Evolutionary conservation across 768 basidiomycete species (phyloP).

Genomic region (Candolleomyces eurysporus): DNA sequence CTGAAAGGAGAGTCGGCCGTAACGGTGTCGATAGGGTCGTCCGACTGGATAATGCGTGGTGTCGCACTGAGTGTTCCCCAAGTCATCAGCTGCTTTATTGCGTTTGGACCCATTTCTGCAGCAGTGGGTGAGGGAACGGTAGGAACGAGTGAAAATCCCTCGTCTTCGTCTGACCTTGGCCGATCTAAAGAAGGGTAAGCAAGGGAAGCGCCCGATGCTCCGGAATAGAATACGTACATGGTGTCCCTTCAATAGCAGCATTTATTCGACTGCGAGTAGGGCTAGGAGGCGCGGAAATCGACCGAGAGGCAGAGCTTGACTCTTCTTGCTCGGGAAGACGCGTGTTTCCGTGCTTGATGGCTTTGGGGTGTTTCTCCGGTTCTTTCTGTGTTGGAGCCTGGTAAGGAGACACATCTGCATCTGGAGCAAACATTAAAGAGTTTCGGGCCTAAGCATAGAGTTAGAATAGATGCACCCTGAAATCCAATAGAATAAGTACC

Average conservation of each 20-base stretch:
- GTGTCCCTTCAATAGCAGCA: slow-evolving; percentile 90
- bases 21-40: slow-evolving; percentile 48
- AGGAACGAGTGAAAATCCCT: slow-evolving; percentile 75
- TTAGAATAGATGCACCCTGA: slow-evolving; percentile 1
- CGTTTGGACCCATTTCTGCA: slow-evolving; percentile 72
- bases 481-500: slow-evolving; percentile 30
- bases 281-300: slow-evolving; percentile 69
- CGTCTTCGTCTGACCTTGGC: slow-evolving; percentile 51
- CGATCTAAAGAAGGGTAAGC: slow-evolving; percentile 45
- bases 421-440: slow-evolving; percentile 92
- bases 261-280: slow-evolving; percentile 88
- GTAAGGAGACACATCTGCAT: slow-evolving; percentile 84
- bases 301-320: slow-evolving; percentile 34
- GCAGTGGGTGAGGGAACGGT: slow-evolving; percentile 87
- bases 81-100: slow-evolving; percentile 93
- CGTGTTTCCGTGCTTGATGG: slow-evolving; percentile 79
- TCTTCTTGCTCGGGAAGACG: slow-evolving; percentile 75
- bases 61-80: slow-evolving; percentile 94
- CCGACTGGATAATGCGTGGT: slow-evolving; percentile 75
- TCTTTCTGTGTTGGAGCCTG: slow-evolving; percentile 27
- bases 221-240: slow-evolving; percentile 55
- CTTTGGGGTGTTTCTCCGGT: slow-evolving; percentile 44
- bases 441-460: slow-evolving; percentile 72
- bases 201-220: slow-evolving; percentile 8
- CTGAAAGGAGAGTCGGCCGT: slow-evolving; percentile 69